phyloP scores from a whole-genome alignment of 805 yeast genomes.

The Candida ovalis region DNA sequence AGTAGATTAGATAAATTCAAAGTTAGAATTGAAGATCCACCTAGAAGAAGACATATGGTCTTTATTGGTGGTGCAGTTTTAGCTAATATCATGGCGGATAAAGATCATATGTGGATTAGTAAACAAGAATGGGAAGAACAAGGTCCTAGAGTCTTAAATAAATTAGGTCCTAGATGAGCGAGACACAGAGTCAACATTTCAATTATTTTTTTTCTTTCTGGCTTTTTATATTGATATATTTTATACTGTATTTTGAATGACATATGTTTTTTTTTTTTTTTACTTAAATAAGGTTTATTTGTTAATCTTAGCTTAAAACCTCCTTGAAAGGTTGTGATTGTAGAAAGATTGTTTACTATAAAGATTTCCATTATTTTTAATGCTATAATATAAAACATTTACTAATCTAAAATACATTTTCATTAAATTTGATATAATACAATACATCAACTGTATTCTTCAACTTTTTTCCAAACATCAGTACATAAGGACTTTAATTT shows the following conservation, averaged over 20 bases:
- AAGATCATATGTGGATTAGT: slow-evolving; percentile 96
- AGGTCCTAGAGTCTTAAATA: slow-evolving; percentile 79
- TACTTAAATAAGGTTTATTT: too few relatives aligned
- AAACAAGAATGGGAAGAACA: slow-evolving; percentile 98
- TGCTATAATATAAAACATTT: too few relatives aligned
- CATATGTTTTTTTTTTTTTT: background rate
- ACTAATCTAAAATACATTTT: background rate
- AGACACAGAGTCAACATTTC: background rate
- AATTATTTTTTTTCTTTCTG: background rate
- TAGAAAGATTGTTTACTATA: too few relatives aligned
- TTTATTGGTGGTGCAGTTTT: slow-evolving; percentile 98
- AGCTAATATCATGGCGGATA: slow-evolving; percentile 97
- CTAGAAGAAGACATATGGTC: slow-evolving; percentile 98
- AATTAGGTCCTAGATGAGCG: slow-evolving; percentile 83
- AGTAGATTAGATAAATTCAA: slow-evolving; percentile 85
- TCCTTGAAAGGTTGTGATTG: too few relatives aligned
- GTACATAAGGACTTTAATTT: slow-evolving; percentile 44
- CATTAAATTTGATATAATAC: background rate
- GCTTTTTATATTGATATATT: background rate
- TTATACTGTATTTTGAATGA: background rate
- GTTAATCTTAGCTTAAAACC: too few relatives aligned
- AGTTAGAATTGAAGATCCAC: slow-evolving; percentile 97
- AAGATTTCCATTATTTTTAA: too few relatives aligned
- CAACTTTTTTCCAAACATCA: slow-evolving; percentile 56
- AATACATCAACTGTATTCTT: slow-evolving; percentile 33